These are phyloP conservation scores for Monilinia fructigena DNA, from an alignment of 2,329 filamentous ascomycete species.

Conservation along the genomic window DNA sequence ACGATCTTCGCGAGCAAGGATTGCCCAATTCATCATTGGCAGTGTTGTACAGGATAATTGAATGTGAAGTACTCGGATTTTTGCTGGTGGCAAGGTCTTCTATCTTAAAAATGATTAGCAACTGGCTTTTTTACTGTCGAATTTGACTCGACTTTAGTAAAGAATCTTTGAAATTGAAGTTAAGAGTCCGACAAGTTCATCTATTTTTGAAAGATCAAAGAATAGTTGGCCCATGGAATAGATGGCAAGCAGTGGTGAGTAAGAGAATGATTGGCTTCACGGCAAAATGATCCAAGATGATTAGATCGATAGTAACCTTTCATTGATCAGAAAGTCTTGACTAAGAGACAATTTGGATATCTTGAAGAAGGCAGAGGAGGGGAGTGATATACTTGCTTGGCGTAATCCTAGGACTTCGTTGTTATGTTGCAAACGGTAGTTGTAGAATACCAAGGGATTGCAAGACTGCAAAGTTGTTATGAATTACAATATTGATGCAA, in stretches of 20 bases:
- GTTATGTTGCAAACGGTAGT: background rate
- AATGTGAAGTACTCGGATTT: background rate
- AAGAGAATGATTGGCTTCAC: background rate
- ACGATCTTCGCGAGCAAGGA: conserved; percentile 33
- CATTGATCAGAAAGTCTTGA: background rate
- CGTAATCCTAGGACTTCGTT: background rate
- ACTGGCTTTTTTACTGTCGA: background rate
- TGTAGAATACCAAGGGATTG: background rate
- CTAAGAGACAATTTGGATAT: background rate
- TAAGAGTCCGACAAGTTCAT: background rate
- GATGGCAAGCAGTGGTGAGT: background rate
- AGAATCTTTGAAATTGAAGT: background rate
- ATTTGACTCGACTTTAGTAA: too few species aligned
- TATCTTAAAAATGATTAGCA: background rate
- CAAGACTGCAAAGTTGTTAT: background rate
- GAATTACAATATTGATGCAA: background rate
- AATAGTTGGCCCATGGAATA: background rate
- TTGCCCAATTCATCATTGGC: conserved; percentile 36
- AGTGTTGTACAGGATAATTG: background rate
- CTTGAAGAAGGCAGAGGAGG: background rate
- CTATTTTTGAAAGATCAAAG: background rate
- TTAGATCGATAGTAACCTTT: background rate
- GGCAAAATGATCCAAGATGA: background rate
- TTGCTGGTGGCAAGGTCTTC: background rate
- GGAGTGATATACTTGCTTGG: background rate